Evolutionary conservation across 1,284 basidiomycete genomes (phyloP).

Genomic region (Trichosporon sp.): DNA sequence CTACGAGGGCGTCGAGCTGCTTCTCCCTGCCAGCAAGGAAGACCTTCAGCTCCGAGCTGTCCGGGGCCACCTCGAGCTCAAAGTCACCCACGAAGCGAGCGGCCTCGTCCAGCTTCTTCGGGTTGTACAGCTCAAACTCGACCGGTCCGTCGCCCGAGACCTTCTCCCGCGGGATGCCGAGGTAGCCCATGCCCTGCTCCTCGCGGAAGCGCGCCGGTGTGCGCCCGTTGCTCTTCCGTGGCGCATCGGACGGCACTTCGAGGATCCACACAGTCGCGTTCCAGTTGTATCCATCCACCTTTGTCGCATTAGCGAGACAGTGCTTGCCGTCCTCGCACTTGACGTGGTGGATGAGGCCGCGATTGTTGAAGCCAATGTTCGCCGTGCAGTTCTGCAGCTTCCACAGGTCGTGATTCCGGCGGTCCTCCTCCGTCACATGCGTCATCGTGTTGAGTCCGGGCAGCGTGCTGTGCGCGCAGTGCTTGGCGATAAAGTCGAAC

Average conservation of each 20-base stretch:
- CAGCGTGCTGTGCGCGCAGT: slow-evolving; percentile 21
- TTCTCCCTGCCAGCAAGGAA: slow-evolving; percentile 27
- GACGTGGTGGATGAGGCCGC: slow-evolving; percentile 39
- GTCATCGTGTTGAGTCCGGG: background rate
- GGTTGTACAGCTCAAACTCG: slow-evolving; percentile 25
- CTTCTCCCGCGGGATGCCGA: slow-evolving; percentile 27
- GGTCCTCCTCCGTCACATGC: slow-evolving; percentile 23
- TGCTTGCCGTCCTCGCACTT: slow-evolving; percentile 40
- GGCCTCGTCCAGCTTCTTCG: slow-evolving; percentile 12
- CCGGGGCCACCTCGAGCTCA: slow-evolving; percentile 35
- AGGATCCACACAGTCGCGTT: slow-evolving; percentile 35
- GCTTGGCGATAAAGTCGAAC: slow-evolving; percentile 23
- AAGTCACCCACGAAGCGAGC: slow-evolving; percentile 22
- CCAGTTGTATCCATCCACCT: slow-evolving; percentile 38
- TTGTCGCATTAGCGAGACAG: slow-evolving; percentile 29
- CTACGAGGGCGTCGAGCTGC: slow-evolving; percentile 24
- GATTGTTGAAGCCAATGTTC: slow-evolving; percentile 39
- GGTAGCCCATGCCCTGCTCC: slow-evolving; percentile 34
- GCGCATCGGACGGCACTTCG: slow-evolving; percentile 10
- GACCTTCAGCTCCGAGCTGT: slow-evolving; percentile 34
- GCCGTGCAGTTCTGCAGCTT: slow-evolving; percentile 41
- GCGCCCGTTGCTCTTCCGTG: slow-evolving; percentile 14
- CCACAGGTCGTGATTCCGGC: slow-evolving; percentile 35
- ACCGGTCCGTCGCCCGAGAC: slow-evolving; percentile 17
- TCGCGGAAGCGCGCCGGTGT: slow-evolving; percentile 31